Conservation (phyloP, 345 rosid species). For the Toxicodendron radicans region DNA sequence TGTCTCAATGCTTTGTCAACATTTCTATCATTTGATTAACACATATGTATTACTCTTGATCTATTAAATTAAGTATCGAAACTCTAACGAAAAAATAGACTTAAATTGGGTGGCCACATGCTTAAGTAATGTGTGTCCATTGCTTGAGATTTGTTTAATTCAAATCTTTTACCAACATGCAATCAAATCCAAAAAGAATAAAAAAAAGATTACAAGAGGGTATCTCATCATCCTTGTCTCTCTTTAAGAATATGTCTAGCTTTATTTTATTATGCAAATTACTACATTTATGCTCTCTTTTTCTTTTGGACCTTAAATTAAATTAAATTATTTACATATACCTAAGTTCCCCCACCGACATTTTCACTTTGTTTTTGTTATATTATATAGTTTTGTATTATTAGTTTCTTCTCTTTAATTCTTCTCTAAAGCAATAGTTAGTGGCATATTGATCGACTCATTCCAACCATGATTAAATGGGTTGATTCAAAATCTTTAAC, state of each 20-base stretch:
- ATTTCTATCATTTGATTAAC: too few species aligned
- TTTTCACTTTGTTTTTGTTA: background rate
- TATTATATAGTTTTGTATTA: background rate
- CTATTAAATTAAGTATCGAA: too few species aligned
- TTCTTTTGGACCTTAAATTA: background rate
- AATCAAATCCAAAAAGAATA: constrained; percentile 29
- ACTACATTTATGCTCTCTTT: background rate
- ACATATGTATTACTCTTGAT: too few species aligned
- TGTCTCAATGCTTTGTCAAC: too few species aligned
- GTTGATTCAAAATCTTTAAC: background rate
- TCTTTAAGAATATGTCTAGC: constrained; percentile 13
- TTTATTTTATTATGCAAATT: background rate
- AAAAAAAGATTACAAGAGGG: constrained; percentile 6
- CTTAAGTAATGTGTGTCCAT: background rate
- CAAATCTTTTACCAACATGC: background rate
- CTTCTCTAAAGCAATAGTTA: background rate
- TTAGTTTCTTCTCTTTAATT: background rate
- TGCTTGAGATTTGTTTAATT: background rate
- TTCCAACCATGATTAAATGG: background rate
- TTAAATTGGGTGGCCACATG: constrained; percentile 32
- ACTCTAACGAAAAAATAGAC: too few species aligned
- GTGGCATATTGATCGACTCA: background rate
- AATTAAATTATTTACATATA: background rate
- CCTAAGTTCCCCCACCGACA: constrained; percentile 13
- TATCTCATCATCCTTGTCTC: constrained; percentile 34